Evolutionary conservation across 352 stramenopile species (phyloP).

Genomic region (Pythium dissimile): DNA sequence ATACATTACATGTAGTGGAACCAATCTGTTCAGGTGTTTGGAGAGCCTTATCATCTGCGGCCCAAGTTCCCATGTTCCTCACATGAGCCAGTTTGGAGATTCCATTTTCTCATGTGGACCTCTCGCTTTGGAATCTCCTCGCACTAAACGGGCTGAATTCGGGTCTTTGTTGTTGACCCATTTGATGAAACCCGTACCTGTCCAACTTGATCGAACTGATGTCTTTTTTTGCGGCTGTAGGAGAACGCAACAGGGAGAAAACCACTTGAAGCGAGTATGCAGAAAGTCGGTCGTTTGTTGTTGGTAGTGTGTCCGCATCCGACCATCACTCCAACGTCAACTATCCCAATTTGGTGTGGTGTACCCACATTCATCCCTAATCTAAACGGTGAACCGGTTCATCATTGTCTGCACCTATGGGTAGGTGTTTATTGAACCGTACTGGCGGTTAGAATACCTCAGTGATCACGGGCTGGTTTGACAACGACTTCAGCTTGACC

Average conservation of each 20-base stretch:
- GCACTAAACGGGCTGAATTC: too few relatives aligned
- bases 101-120: too few relatives aligned
- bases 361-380: too few relatives aligned
- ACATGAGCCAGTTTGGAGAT: too few relatives aligned
- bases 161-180: too few relatives aligned
- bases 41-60: too few relatives aligned
- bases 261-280: slow-evolving; percentile 24
- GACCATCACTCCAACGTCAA: slow-evolving; percentile 23
- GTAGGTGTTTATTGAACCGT: too few relatives aligned
- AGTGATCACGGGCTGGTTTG: not conserved
- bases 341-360: slow-evolving; percentile 3
- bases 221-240: slow-evolving; percentile 23
- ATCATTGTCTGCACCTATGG: not conserved
- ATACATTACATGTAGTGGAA: too few relatives aligned
- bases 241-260: slow-evolving; percentile 15
- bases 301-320: slow-evolving; percentile 11
- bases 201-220: not conserved
- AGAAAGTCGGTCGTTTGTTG: slow-evolving; percentile 1
- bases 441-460: too few relatives aligned
- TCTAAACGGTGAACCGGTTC: not conserved
- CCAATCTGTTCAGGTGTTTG: too few relatives aligned
- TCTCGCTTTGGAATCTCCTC: not conserved
- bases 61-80: too few relatives aligned
- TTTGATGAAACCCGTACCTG: slow-evolving; percentile 16
- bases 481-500: not conserved